Percentiles rank a stretch among this genome's conserved stretches.
These are phyloP conservation scores for Aurifilum marmelostoma DNA, from an alignment of 2,329 filamentous ascomycete species.

Conservation along the genomic window DNA sequence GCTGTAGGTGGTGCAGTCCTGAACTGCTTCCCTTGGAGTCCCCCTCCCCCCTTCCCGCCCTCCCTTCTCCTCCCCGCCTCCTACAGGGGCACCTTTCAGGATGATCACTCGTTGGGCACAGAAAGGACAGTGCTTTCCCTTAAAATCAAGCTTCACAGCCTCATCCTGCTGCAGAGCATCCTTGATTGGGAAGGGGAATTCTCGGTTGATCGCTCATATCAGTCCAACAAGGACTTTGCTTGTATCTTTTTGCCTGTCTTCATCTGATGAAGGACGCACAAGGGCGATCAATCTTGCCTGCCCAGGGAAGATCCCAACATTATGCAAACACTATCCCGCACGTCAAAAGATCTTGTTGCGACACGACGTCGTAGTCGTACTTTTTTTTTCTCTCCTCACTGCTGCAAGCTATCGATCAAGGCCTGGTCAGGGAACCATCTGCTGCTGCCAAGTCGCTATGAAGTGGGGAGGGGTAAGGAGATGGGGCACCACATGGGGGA, in stretches of 20 bases:
- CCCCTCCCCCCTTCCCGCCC: neutral
- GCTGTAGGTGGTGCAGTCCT: neutral
- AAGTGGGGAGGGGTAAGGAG: neutral
- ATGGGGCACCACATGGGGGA: neutral
- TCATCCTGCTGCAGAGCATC: neutral
- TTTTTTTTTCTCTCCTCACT: neutral
- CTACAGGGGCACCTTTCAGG: neutral
- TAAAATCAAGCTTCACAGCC: neutral
- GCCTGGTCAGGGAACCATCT: neutral
- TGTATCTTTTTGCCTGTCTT: conserved; percentile 11
- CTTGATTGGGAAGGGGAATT: neutral
- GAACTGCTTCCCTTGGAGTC: neutral
- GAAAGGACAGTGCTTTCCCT: neutral
- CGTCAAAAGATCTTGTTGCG: conserved; percentile 18
- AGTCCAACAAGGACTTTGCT: conserved; percentile 16
- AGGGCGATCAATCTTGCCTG: conserved; percentile 13
- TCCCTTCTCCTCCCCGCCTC: neutral
- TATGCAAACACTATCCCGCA: conserved; percentile 16
- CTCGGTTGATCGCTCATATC: conserved; percentile 5
- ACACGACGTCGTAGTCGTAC: neutral
- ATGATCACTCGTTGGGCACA: neutral
- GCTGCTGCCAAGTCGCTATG: neutral
- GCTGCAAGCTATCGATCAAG: conserved; percentile 2
- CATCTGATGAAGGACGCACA: conserved; percentile 14
- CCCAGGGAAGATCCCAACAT: conserved; percentile 28